phyloP scores from a whole-genome alignment of 83 land plant species.

The Picea engelmannii region DNA sequence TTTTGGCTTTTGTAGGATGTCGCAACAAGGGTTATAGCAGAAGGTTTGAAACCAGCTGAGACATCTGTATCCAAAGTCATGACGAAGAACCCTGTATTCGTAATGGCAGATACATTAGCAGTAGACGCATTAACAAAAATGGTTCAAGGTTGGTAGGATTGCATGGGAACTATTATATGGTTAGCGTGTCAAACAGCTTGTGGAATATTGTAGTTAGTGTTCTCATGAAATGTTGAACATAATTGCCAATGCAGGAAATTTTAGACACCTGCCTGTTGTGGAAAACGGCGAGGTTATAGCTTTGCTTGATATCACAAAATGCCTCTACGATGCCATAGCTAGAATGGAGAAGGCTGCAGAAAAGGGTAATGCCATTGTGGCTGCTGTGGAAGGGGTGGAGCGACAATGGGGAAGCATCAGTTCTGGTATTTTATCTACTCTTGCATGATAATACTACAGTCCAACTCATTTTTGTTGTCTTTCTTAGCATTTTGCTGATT shows the following conservation, averaged over 20 bases:
- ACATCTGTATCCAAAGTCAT: slow-evolving; percentile 79
- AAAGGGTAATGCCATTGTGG: slow-evolving; percentile 87
- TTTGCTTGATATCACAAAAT: slow-evolving; percentile 89
- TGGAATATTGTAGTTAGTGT: not conserved
- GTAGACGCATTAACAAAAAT: slow-evolving; percentile 90
- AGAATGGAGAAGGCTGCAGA: slow-evolving; percentile 89
- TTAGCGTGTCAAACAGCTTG: not conserved
- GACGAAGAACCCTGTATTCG: slow-evolving; percentile 87
- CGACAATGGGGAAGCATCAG: slow-evolving; percentile 73
- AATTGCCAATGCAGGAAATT: slow-evolving; percentile 70
- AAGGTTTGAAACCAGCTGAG: slow-evolving; percentile 66
- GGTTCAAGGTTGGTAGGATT: slow-evolving; percentile 75
- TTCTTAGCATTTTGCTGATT: not conserved
- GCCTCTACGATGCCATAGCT: slow-evolving; percentile 93
- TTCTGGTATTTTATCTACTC: slow-evolving; percentile 42
- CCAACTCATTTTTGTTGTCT: not conserved
- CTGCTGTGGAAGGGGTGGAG: slow-evolving; percentile 89
- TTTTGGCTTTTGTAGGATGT: slow-evolving; percentile 55
- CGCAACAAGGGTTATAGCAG: slow-evolving; percentile 75
- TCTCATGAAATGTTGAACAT: not conserved
- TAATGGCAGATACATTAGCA: slow-evolving; percentile 73
- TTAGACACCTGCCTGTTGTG: slow-evolving; percentile 93
- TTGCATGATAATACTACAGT: not conserved
- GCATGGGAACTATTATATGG: not conserved
- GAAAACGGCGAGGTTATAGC: slow-evolving; percentile 96